Base-by-base conservation (phyloP, 192 early-diverging fungal genomes). In the Mortierella antarctica region DNA sequence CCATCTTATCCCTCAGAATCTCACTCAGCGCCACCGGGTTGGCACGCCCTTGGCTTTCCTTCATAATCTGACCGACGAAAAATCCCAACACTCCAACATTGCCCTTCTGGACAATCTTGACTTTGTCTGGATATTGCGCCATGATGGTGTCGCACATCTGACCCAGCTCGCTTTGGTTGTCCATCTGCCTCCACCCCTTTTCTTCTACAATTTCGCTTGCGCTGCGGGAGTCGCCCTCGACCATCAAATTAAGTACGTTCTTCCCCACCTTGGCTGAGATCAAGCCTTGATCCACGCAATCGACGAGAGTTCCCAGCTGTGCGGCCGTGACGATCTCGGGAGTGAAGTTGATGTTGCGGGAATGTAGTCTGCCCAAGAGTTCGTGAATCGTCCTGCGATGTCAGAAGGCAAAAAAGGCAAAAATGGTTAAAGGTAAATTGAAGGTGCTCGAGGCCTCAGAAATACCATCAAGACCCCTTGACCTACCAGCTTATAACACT, bases 11-110 rank as follows among this genome's bases (percentile, higher is more conserved):
- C 63, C 85, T 84, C 18, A 95, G 57, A 3, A 92, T 62, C 45
- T 86, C 74, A 56, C 91, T 94, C 9, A 94, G 81, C 5, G 88
- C 69, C 14, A 89, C 85, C 5, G 96, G 95, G 57, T 95, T 91
- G 9, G 92, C 93, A 57, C 91, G 86, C 15, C 95, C 95, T 82
- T 91, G 88, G 7, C 93, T 96, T 54, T 85, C 80, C 47, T 88
- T 84, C 93, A 98, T 95, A 8, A 93, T 86, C 80, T 95, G 89
- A 8, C 95, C 95, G 21, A 96, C 86, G 71, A 98, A 92, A 85
- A 94, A 96, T 41, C 91, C 90, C 7, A 93, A 78, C 44, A 94
- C 59, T 6, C 92, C 89, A 17, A 82, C 55, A 48, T 94, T 92
- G 0, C 94, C 95, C 14, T 80, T 83, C 70, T 86, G 73, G 49